Percentiles rank a stretch among this genome's conserved stretches.
Conservation (phyloP, 179 eudicot species). For the Drosera spatulata region DNA sequence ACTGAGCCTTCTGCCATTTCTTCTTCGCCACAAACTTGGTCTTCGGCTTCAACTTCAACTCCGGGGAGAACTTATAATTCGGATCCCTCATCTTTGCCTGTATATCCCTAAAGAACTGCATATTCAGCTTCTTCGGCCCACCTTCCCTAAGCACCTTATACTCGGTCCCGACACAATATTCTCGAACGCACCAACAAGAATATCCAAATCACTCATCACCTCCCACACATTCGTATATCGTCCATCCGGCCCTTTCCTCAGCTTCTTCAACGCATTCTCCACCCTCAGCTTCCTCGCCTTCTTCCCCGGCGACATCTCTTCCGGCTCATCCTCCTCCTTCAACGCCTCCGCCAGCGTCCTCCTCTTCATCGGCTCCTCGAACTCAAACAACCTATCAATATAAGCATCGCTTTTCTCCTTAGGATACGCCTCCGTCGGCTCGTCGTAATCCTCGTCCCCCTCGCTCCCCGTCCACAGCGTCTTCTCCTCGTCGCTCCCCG, state of each 20-base stretch:
- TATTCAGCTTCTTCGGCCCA: constrained; percentile 77
- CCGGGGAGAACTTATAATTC: constrained; percentile 70
- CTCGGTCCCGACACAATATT: constrained; percentile 90
- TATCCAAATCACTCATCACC: constrained; percentile 86
- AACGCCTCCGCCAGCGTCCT: constrained; percentile 57
- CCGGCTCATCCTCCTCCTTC: constrained; percentile 70
- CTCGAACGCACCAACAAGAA: constrained; percentile 84
- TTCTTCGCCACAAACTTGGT: constrained; percentile 61
- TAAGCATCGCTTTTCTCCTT: constrained; percentile 76
- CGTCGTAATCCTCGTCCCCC: constrained; percentile 74
- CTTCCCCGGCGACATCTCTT: constrained; percentile 83
- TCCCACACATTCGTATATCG: constrained; percentile 89
- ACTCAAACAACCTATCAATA: constrained; percentile 77
- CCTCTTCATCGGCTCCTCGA: constrained; percentile 72
- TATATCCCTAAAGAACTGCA: constrained; percentile 86
- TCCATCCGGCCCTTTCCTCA: constrained; percentile 95
- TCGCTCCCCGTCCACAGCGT: constrained; percentile 89
- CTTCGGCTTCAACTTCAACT: constrained; percentile 82
- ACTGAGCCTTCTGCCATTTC: constrained; percentile 78
- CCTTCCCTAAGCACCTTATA: constrained; percentile 82
- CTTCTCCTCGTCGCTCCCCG: constrained; percentile 84
- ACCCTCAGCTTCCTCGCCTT: constrained; percentile 88
- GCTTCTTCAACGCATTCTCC: constrained; percentile 79
- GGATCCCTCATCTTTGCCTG: constrained; percentile 94
- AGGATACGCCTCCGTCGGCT: constrained; percentile 75